A percentile compares a stretch with the other conserved stretches of the same genome.
These are phyloP conservation scores for Rhizodiscina lignyota DNA, from an alignment of 495 filamentous ascomycete species.

Conservation along the genomic window DNA sequence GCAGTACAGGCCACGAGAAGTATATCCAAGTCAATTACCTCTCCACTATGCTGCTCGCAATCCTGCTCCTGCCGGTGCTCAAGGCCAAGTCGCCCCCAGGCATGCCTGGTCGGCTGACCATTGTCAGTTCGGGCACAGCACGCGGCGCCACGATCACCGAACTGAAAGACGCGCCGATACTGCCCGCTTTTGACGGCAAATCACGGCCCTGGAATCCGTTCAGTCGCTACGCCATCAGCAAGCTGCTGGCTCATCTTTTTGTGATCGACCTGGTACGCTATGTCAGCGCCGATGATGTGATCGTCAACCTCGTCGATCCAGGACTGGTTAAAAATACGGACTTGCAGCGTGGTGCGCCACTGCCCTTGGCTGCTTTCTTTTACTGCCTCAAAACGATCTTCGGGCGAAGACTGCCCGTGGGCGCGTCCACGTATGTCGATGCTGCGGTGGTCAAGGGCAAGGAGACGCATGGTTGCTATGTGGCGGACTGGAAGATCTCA, in stretches of 20 bases:
- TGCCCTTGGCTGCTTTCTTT: conserved; percentile 1
- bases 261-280: neutral
- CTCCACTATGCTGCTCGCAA: neutral
- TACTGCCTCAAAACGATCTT: neutral
- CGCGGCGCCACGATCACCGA: neutral
- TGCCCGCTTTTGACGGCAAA: conserved; percentile 1
- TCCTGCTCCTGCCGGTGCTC: too few species aligned
- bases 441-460: conserved; percentile 4
- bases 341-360: conserved; percentile 1
- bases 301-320: neutral
- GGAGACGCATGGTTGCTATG: conserved; percentile 5
- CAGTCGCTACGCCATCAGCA: neutral
- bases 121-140: neutral
- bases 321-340: neutral
- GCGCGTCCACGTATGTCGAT: conserved; percentile 5
- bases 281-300: neutral
- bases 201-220: neutral
- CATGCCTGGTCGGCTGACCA: neutral
- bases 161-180: conserved; percentile 1
- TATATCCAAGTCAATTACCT: neutral
- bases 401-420: conserved; percentile 1
- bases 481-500: too few species aligned
- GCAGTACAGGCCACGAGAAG: neutral
- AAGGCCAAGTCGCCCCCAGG: too few species aligned
- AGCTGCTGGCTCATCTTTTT: neutral